A percentile compares a stretch with the other conserved stretches of the same genome.
Conservation (phyloP, 2,329 filamentous ascomycete genomes). For the Knoxdaviesia capensis region DNA sequence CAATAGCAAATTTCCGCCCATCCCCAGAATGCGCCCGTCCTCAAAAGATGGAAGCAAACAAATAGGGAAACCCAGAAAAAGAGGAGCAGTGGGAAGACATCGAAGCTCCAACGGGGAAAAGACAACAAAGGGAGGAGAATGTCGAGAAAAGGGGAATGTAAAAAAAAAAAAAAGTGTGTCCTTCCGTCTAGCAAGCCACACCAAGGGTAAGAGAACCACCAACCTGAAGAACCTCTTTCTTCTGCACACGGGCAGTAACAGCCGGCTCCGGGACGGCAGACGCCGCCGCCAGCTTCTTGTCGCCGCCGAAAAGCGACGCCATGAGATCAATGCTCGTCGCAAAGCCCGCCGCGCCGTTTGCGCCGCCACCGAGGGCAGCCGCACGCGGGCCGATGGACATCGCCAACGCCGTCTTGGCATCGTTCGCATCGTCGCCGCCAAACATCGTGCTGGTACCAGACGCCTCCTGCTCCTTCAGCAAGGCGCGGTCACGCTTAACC, state of each 20-base stretch:
- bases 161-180: no score
- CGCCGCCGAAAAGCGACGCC: conserved; percentile 60
- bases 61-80: no score
- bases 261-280: conserved; percentile 22
- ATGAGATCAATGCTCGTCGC: conserved; percentile 85
- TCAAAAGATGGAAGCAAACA: no score
- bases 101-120: no score
- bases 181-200: no score
- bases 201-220: conserved; percentile 27
- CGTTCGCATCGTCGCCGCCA: conserved; percentile 23
- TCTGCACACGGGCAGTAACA: conserved; percentile 26
- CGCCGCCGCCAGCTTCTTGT: no score
- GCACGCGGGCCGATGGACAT: conserved; percentile 2
- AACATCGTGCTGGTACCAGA: conserved; percentile 3
- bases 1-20: no score
- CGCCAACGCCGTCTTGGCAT: conserved; percentile 9
- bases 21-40: no score
- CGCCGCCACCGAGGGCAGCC: conserved; percentile 2
- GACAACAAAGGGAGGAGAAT: no score
- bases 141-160: no score
- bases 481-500: conserved; percentile 71
- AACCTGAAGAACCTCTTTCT: conserved; percentile 70
- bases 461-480: conserved; percentile 23
- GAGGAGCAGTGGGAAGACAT: no score
- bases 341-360: conserved; percentile 43